Conservation (phyloP, 192 early-diverging fungal species). For the Haplosporangium gracile region DNA sequence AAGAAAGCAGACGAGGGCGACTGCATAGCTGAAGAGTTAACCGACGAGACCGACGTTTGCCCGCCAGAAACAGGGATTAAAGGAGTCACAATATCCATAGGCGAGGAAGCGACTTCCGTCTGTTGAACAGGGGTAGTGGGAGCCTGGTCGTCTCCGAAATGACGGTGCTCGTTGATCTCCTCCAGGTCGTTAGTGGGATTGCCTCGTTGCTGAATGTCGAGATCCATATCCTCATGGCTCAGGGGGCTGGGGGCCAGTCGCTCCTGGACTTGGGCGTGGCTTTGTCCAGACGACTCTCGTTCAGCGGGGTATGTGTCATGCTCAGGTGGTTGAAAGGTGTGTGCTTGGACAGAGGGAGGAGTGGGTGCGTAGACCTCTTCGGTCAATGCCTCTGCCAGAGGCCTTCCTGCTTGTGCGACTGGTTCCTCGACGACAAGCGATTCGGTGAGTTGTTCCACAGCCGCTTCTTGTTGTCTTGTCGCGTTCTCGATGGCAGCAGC, state of each 20-base stretch:
- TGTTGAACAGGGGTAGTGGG: background rate
- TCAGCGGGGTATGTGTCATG: constrained; percentile 4
- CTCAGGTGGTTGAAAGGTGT: constrained; percentile 43
- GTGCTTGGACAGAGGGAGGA: constrained; percentile 51
- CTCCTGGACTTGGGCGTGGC: background rate
- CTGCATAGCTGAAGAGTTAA: constrained; percentile 22
- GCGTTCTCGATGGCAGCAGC: constrained; percentile 34
- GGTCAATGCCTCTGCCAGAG: constrained; percentile 1
- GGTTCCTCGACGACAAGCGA: constrained; percentile 1
- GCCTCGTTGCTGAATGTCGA: background rate
- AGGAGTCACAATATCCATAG: constrained; percentile 26
- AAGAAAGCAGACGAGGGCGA: constrained; percentile 46
- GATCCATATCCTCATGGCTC: background rate
- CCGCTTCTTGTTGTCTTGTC: constrained; percentile 2
- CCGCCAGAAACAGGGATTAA: background rate
- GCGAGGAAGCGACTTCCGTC: background rate
- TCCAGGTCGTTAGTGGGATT: background rate
- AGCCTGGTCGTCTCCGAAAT: background rate
- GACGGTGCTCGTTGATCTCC: background rate
- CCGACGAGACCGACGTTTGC: background rate
- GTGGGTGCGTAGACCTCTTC: constrained; percentile 51
- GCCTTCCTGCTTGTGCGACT: background rate
- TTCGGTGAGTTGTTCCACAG: constrained; percentile 11
- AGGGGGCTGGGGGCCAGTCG: background rate
- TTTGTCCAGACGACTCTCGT: background rate